Evolutionary conservation across 495 filamentous ascomycete species (phyloP).

Genomic region (Aspergillus diversus): DNA sequence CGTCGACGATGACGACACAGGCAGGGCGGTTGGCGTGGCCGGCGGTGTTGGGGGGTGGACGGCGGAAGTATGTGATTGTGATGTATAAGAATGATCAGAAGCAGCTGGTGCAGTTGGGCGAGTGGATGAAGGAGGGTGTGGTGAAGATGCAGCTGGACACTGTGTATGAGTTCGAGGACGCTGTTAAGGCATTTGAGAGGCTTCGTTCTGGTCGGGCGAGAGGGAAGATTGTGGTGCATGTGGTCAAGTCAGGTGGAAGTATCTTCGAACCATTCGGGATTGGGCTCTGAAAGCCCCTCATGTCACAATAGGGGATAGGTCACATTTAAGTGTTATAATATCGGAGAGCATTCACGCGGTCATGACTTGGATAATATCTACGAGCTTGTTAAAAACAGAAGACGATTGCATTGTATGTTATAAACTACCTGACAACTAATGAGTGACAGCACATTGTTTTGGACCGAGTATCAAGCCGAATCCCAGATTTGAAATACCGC

Average conservation of each 20-base stretch:
- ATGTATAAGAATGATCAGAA: slow-evolving; percentile 42
- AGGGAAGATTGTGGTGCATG: slow-evolving; percentile 72
- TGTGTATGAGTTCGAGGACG: slow-evolving; percentile 63
- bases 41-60: slow-evolving; percentile 66
- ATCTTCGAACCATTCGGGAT: too few relatives aligned
- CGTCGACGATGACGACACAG: slow-evolving; percentile 30
- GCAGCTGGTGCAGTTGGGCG: slow-evolving; percentile 57
- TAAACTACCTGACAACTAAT: too few relatives aligned
- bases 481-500: too few relatives aligned
- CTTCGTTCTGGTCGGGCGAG: slow-evolving; percentile 63
- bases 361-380: too few relatives aligned
- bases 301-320: too few relatives aligned
- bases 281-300: too few relatives aligned
- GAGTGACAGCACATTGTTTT: too few relatives aligned
- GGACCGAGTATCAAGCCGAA: too few relatives aligned
- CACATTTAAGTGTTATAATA: too few relatives aligned
- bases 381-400: too few relatives aligned
- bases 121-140: slow-evolving; percentile 64
- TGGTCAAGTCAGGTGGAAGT: slow-evolving; percentile 31
- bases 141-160: slow-evolving; percentile 63
- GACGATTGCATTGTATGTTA: too few relatives aligned
- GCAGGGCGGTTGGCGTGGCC: slow-evolving; percentile 49
- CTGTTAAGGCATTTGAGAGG: slow-evolving; percentile 63
- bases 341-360: too few relatives aligned
- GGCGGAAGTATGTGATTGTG: slow-evolving; percentile 55